A percentile compares a stretch with the other conserved stretches of the same genome.
phyloP scores from a whole-genome alignment of 352 stramenopile genomes.

The Phytophthora uliginosa region DNA sequence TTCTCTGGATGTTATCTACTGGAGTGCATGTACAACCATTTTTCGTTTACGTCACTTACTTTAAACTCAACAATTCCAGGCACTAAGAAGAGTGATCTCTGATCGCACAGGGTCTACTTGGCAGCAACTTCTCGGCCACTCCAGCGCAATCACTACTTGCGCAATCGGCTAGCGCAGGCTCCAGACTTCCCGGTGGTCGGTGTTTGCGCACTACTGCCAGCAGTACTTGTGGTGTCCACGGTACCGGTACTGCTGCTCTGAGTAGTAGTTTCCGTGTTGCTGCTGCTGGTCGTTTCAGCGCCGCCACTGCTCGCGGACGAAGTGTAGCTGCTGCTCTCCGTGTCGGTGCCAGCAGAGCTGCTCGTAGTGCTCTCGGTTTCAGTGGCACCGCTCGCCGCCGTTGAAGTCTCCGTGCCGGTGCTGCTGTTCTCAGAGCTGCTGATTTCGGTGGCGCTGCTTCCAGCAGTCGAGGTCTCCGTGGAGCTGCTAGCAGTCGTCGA shows the following conservation, averaged over 20 bases:
- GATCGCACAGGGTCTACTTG: too few species aligned
- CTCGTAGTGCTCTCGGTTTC: not conserved
- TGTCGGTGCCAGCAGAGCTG: not conserved
- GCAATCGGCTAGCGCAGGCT: slow-evolving; percentile 17
- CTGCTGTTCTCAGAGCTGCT: not conserved
- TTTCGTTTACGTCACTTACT: too few species aligned
- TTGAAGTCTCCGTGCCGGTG: slow-evolving; percentile 3
- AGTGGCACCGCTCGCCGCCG: not conserved
- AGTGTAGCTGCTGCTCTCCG: slow-evolving; percentile 4
- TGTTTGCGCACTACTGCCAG: slow-evolving; percentile 9
- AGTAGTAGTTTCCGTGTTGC: not conserved
- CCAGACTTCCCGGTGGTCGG: slow-evolving; percentile 6
- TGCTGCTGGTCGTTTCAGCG: slow-evolving; percentile 2
- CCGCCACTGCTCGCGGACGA: not conserved
- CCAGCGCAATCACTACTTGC: slow-evolving; percentile 15
- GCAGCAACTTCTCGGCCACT: not conserved
- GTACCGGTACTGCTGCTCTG: slow-evolving; percentile 7
- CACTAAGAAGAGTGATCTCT: too few species aligned
- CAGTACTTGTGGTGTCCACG: slow-evolving; percentile 5
- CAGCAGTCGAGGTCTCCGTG: not conserved
- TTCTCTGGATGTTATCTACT: too few species aligned
- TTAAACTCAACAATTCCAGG: too few species aligned
- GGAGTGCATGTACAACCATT: too few species aligned
- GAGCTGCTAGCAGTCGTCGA: slow-evolving; percentile 9
- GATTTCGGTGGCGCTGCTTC: not conserved